A percentile compares a stretch with the other conserved stretches of the same genome.
Conservation (phyloP, 2,329 filamentous ascomycete genomes). For the Aspergillus luchuensis region DNA sequence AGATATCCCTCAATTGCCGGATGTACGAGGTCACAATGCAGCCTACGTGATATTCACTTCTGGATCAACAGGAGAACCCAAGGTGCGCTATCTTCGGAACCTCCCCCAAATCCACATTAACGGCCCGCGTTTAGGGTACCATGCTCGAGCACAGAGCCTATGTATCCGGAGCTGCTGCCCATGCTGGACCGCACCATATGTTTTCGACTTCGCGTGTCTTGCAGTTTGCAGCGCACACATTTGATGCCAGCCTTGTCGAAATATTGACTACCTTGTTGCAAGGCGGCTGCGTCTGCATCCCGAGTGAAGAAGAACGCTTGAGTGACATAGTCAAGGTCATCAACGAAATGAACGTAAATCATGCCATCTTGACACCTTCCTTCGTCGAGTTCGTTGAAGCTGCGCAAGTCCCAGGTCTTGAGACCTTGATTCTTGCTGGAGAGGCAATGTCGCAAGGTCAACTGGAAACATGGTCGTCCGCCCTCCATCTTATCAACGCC, state of each 20-base stretch:
- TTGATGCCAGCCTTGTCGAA: constrained; percentile 59
- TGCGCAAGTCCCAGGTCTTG: constrained; percentile 46
- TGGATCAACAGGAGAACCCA: constrained; percentile 58
- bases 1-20: constrained; percentile 21
- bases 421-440: constrained; percentile 47
- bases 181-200: constrained; percentile 55
- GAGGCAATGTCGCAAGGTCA: constrained; percentile 52
- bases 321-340: constrained; percentile 55
- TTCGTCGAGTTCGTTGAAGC: constrained; percentile 54
- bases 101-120: neutral
- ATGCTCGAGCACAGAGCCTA: constrained; percentile 64
- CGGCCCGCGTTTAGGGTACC: constrained; percentile 51
- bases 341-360: constrained; percentile 55
- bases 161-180: constrained; percentile 56
- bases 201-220: constrained; percentile 57
- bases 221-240: constrained; percentile 58
- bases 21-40: constrained; percentile 36
- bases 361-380: constrained; percentile 62
- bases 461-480: constrained; percentile 37
- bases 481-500: constrained; percentile 43
- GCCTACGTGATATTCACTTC: constrained; percentile 63
- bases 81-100: constrained; percentile 33
- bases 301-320: constrained; percentile 52
- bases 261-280: constrained; percentile 56
- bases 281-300: constrained; percentile 63